Conservation (phyloP, 2,329 filamentous ascomycete genomes). For the Furcasterigmium sp. region DNA sequence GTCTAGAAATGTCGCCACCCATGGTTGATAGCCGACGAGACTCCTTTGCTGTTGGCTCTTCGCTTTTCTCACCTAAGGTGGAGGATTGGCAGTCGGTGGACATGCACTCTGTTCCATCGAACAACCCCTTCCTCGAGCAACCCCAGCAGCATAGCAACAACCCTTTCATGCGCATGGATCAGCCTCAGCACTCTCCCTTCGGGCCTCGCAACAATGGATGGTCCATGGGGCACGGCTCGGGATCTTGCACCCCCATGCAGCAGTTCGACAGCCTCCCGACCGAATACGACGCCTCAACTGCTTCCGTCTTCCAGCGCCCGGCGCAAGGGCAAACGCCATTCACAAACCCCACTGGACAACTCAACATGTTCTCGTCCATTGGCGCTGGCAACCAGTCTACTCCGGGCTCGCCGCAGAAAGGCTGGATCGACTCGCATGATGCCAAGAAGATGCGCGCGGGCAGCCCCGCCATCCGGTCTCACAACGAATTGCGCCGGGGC, state of each 20-base stretch:
- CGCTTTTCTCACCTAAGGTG: constrained; percentile 60
- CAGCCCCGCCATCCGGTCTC: constrained; percentile 65
- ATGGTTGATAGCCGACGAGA: constrained; percentile 59
- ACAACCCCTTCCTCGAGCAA: constrained; percentile 55
- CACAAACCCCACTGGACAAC: constrained; percentile 42
- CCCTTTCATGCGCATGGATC: constrained; percentile 62
- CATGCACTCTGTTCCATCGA: constrained; percentile 59
- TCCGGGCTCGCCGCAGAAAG: constrained; percentile 52
- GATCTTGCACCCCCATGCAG: constrained; percentile 69
- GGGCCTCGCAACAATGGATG: constrained; percentile 43
- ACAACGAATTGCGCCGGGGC: constrained; percentile 71
- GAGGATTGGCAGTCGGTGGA: constrained; percentile 61
- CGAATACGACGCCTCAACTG: constrained; percentile 48
- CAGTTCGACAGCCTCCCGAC: constrained; percentile 59
- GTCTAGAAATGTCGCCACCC: constrained; percentile 57
- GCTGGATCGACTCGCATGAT: constrained; percentile 47
- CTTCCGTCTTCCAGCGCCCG: constrained; percentile 45
- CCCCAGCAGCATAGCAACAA: constrained; percentile 51
- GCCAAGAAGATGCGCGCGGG: constrained; percentile 59
- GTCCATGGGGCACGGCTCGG: constrained; percentile 61
- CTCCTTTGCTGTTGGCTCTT: constrained; percentile 52
- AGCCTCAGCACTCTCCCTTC: constrained; percentile 37
- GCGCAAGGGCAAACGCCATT: constrained; percentile 52
- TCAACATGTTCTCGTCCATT: constrained; percentile 50
- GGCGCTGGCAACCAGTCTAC: constrained; percentile 42